Evolutionary conservation across 1,284 basidiomycete species (phyloP).

Genomic region (Irpex sp.): DNA sequence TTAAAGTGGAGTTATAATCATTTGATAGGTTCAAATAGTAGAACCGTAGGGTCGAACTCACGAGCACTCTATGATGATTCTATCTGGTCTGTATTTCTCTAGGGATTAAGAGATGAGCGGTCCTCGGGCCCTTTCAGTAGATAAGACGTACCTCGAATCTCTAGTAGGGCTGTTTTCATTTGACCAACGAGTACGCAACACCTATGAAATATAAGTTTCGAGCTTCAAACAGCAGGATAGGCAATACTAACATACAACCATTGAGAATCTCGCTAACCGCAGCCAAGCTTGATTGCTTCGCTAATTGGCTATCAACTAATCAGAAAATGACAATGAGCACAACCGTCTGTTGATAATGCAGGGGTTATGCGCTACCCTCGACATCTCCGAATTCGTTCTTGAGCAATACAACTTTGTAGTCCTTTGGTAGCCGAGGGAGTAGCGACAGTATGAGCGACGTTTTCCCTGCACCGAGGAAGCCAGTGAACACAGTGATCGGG

Average conservation of each 20-base stretch:
- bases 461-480: slow-evolving; percentile 69
- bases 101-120: slow-evolving; percentile 7
- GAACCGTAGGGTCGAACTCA: slow-evolving; percentile 33
- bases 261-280: slow-evolving; percentile 90
- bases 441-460: slow-evolving; percentile 82
- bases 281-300: slow-evolving; percentile 75
- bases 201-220: slow-evolving; percentile 38
- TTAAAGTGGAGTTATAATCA: neutral
- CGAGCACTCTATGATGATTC: slow-evolving; percentile 94
- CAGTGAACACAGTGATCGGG: slow-evolving; percentile 84
- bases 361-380: slow-evolving; percentile 44
- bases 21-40: neutral
- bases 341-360: neutral
- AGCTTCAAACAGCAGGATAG: neutral
- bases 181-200: slow-evolving; percentile 91
- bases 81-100: slow-evolving; percentile 81
- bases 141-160: slow-evolving; percentile 66
- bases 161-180: slow-evolving; percentile 84
- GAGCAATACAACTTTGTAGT: slow-evolving; percentile 82
- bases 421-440: slow-evolving; percentile 72
- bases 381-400: slow-evolving; percentile 90
- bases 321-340: neutral
- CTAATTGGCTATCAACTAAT: slow-evolving; percentile 83
- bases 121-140: neutral
- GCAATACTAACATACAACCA: slow-evolving; percentile 74